Evolutionary conservation across 176 grass and related monocot genomes (phyloP), one percentile per base, ranked within the genome.

Genomic region (Cenchrus fungigraminus): DNA sequence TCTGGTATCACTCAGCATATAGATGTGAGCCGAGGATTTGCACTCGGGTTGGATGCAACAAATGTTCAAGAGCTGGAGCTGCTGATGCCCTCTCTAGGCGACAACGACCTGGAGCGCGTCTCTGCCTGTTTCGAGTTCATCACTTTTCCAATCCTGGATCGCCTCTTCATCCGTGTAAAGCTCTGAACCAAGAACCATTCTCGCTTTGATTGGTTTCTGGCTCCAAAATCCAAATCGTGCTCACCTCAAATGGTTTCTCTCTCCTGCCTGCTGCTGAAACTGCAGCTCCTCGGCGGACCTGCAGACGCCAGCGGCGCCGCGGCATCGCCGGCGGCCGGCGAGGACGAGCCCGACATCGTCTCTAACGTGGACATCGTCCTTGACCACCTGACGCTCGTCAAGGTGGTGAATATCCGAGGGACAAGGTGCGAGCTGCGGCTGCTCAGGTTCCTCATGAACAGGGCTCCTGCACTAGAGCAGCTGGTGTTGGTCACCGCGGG

Each of bases 61-160:
- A 95, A 90, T 68, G 59, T 94, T 16, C 77, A 90, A 54, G 92
- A 95, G 71, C 59, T 95, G 47, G 82, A 90, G 84, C 56, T 92
- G 70, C 53, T 88, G 14, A 62, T 95, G 85, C 22, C 77, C 63
- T 84, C 82, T 8, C 49, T 74, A 31, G 76, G 42, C 3, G 82
- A 74, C 12, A 50, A 81, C 0, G 73, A 84, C 58, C 29, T 92
- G 3, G 3, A 9, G 8, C 56, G 61, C 64, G 17, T 91, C 60
- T 8, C 52, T 16, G 3, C 9, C 59, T 89, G 91, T 68, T 95
- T 87, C 14, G 4, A 49, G 3, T 9, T 76, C 22, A 79, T 25
- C 12, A 14, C 37, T 0, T 45, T 82, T 62, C 86, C 90, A 1
- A 69, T 89, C 50, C 79, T 92, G 0, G 83, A 89, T 54, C 85